Percentiles rank a stretch among this genome's conserved stretches.
Evolutionary conservation across 192 early-diverging fungal species (phyloP).

Genomic region (Umbelopsis sp.): DNA sequence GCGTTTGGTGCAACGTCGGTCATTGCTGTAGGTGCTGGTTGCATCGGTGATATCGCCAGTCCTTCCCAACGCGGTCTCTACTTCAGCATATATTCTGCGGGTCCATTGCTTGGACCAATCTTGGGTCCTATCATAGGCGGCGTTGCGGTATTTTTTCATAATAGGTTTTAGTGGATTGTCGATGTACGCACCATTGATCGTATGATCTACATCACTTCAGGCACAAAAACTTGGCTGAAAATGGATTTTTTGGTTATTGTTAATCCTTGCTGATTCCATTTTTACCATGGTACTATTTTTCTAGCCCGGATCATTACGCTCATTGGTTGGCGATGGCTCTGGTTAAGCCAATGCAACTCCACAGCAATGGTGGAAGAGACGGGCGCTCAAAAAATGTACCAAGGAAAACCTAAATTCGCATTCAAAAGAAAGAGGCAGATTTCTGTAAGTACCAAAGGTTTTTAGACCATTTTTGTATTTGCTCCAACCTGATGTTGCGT

Average conservation of each 20-base stretch:
- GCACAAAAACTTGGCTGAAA: slow-evolving; percentile 18
- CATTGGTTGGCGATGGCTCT: slow-evolving; percentile 44
- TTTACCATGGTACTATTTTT: slow-evolving; percentile 39
- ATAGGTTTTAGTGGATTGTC: neutral
- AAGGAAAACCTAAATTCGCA: neutral
- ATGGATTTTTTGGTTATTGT: slow-evolving; percentile 7
- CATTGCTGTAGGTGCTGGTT: slow-evolving; percentile 29
- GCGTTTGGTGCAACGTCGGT: slow-evolving; percentile 42
- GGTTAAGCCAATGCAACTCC: slow-evolving; percentile 39
- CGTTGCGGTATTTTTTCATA: neutral
- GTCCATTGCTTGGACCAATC: slow-evolving; percentile 10
- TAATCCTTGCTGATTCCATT: neutral
- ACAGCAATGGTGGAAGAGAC: slow-evolving; percentile 23
- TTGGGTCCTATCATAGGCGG: slow-evolving; percentile 6
- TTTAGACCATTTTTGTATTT: slow-evolving; percentile 34
- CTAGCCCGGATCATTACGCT: slow-evolving; percentile 49
- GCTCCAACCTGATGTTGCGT: slow-evolving; percentile 26
- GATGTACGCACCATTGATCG: neutral
- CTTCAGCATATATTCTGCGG: slow-evolving; percentile 14
- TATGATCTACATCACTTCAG: neutral
- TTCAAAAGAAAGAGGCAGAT: slow-evolving; percentile 36
- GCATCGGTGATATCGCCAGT: slow-evolving; percentile 16
- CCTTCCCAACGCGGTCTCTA: slow-evolving; percentile 19
- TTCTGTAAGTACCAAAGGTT: slow-evolving; percentile 32
- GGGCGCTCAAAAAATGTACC: neutral